Conservation (phyloP, 805 yeast species). For the Candida verbasci region DNA sequence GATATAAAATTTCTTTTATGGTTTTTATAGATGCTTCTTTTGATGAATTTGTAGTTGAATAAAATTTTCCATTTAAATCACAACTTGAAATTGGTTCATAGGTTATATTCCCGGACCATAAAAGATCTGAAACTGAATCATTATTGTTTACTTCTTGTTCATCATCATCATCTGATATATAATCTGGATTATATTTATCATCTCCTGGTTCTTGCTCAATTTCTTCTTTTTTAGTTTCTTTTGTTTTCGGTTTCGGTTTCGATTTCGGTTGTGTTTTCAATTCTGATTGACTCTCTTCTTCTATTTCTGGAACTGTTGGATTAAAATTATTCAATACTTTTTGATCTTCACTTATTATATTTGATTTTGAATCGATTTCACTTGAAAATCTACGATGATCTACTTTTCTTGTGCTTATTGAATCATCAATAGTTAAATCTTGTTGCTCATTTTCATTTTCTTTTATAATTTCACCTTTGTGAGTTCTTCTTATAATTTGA, state of each 20-base stretch:
- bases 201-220: slow-evolving; percentile 7
- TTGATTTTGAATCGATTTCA: slow-evolving; percentile 11
- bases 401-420: slow-evolving; percentile 26
- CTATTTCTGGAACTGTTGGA: slow-evolving; percentile 23
- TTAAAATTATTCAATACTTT: slow-evolving; percentile 15
- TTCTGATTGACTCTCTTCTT: slow-evolving; percentile 16
- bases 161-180: slow-evolving; percentile 18
- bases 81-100: slow-evolving; percentile 50
- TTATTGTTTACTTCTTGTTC: slow-evolving; percentile 3
- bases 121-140: slow-evolving; percentile 5
- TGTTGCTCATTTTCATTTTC: slow-evolving; percentile 20
- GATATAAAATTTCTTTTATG: slow-evolving; percentile 23
- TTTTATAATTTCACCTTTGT: slow-evolving; percentile 67
- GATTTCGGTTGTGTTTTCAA: too few species aligned
- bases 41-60: slow-evolving; percentile 23
- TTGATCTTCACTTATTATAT: slow-evolving; percentile 7
- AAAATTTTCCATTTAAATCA: slow-evolving; percentile 31
- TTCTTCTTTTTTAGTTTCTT: too few species aligned
- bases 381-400: slow-evolving; percentile 34
- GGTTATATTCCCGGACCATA: slow-evolving; percentile 47
- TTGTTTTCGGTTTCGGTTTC: too few species aligned
- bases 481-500: slow-evolving; percentile 73
- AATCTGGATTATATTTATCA: slow-evolving; percentile 32
- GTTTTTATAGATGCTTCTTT: slow-evolving; percentile 1
- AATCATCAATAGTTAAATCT: slow-evolving; percentile 18